Conservation (phyloP, 441 rosid species). For the Euphorbia celastroides region DNA sequence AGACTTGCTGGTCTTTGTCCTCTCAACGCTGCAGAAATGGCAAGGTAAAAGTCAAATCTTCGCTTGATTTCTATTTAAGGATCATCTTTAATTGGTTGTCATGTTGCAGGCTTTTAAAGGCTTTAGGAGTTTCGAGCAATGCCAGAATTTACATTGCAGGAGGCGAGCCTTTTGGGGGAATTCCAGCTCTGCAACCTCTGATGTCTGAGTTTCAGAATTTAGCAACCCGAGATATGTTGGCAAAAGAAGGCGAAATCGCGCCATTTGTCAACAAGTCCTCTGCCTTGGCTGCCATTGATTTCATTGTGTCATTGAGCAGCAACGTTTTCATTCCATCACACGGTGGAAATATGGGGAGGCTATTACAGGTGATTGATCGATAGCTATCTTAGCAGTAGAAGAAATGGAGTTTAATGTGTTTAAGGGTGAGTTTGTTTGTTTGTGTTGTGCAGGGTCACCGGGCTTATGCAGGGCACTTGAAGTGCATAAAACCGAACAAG, state of each 20-base stretch:
- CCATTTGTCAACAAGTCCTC: background rate
- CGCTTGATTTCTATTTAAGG: too few relatives aligned
- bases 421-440: too few relatives aligned
- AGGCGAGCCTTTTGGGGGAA: background rate
- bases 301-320: slow-evolving; percentile 63
- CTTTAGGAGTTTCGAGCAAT: background rate
- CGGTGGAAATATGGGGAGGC: background rate
- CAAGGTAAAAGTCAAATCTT: background rate
- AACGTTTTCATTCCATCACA: slow-evolving; percentile 15
- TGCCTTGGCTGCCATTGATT: background rate
- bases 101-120: slow-evolving; percentile 25
- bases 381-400: too few relatives aligned
- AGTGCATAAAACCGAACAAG: slow-evolving; percentile 71
- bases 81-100: background rate
- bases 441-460: too few relatives aligned
- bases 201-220: slow-evolving; percentile 1
- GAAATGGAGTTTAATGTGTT: too few relatives aligned
- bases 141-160: background rate
- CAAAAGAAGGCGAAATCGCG: background rate
- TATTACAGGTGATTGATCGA: too few relatives aligned
- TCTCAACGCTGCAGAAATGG: slow-evolving; percentile 41
- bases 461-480: slow-evolving; percentile 25
- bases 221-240: background rate
- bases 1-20: slow-evolving; percentile 73
- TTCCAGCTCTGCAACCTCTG: background rate